These are phyloP conservation scores for Aspergillus ochraceoroseus DNA, from an alignment of 2,329 filamentous ascomycete genomes.

Conservation along the genomic window DNA sequence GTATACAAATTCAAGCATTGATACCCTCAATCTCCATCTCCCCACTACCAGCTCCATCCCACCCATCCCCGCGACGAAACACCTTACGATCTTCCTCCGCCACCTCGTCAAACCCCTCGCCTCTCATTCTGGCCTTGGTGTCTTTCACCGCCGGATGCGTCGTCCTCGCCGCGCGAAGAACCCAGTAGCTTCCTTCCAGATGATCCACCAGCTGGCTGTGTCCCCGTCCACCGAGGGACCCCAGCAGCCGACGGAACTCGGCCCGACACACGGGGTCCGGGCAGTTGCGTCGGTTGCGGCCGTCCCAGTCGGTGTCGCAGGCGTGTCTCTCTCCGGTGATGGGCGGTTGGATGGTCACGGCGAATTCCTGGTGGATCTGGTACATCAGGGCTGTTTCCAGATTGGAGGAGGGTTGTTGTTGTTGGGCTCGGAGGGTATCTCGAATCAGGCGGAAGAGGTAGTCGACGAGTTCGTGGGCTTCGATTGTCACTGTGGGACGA, in stretches of 20 bases:
- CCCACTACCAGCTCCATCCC: conserved; percentile 31
- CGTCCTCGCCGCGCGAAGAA: conserved; percentile 29
- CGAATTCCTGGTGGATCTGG: conserved; percentile 28
- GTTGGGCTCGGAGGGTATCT: conserved; percentile 25
- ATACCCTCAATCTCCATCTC: conserved; percentile 32
- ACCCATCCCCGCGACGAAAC: conserved; percentile 33
- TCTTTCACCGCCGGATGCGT: conserved; percentile 29
- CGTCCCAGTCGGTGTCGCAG: conserved; percentile 33
- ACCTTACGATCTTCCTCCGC: conserved; percentile 21
- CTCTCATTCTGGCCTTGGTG: conserved; percentile 24
- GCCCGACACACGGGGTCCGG: conserved; percentile 23
- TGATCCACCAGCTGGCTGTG: conserved; percentile 20
- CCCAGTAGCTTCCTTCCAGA: conserved; percentile 29
- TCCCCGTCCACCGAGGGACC: conserved; percentile 15
- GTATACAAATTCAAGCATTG: conserved; percentile 15
- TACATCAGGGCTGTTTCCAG: conserved; percentile 22
- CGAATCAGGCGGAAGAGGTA: conserved; percentile 37
- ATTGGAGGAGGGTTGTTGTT: conserved; percentile 12
- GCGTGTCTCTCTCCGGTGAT: conserved; percentile 28
- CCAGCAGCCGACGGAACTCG: conserved; percentile 23
- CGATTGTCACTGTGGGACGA: conserved; percentile 26
- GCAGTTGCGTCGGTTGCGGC: conserved; percentile 25
- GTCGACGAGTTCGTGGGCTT: conserved; percentile 24
- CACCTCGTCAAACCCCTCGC: conserved; percentile 30
- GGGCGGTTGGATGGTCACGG: conserved; percentile 14